These are phyloP conservation scores for Coniophora puteana DNA, from an alignment of 1,284 basidiomycete species.

Conservation along the genomic window DNA sequence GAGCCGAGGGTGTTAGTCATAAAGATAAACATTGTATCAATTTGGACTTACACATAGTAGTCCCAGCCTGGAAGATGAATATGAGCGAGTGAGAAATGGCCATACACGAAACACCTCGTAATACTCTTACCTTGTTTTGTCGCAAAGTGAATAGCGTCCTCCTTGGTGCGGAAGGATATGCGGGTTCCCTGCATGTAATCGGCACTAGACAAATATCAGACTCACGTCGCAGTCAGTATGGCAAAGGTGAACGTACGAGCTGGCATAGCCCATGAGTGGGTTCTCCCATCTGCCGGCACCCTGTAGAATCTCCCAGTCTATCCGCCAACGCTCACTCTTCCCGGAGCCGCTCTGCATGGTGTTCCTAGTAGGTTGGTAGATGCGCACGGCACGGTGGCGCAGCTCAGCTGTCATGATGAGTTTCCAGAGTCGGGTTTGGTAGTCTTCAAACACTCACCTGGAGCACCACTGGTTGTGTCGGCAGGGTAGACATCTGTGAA, in stretches of 20 bases:
- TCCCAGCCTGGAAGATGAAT: slow-evolving; percentile 58
- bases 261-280: slow-evolving; percentile 97
- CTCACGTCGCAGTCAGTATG: background rate
- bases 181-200: slow-evolving; percentile 97
- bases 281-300: slow-evolving; percentile 97
- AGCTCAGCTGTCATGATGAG: slow-evolving; percentile 60
- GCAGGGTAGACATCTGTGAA: slow-evolving; percentile 65
- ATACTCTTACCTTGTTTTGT: slow-evolving; percentile 93
- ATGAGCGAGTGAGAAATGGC: slow-evolving; percentile 4
- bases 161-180: slow-evolving; percentile 84
- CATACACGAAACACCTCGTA: slow-evolving; percentile 16
- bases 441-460: slow-evolving; percentile 43
- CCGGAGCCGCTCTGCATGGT: slow-evolving; percentile 93
- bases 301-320: slow-evolving; percentile 92
- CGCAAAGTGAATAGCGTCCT: slow-evolving; percentile 92
- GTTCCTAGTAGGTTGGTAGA: slow-evolving; percentile 91
- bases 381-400: slow-evolving; percentile 83
- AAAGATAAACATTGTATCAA: slow-evolving; percentile 4
- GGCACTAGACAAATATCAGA: slow-evolving; percentile 50
- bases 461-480: slow-evolving; percentile 77
- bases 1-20: slow-evolving; percentile 2
- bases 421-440: background rate
- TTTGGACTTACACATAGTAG: slow-evolving; percentile 62
- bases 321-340: slow-evolving; percentile 87
- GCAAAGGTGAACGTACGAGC: slow-evolving; percentile 52